Base-by-base conservation (phyloP, 352 stramenopile genomes). In the Lagenidium giganteum region DNA sequence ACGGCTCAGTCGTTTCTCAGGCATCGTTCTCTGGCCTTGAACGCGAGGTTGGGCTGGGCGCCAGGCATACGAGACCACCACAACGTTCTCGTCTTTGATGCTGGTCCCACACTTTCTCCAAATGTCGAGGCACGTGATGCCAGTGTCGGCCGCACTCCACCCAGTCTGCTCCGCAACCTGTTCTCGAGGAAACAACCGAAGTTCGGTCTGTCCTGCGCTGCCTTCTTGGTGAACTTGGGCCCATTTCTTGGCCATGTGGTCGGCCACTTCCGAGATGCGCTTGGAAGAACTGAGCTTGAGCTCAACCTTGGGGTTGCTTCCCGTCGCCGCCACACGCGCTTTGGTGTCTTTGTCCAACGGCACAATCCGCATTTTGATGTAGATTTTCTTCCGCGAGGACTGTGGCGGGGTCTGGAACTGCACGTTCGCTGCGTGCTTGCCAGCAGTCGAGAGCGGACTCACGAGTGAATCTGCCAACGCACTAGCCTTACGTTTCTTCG, bases 341-440 rank as follows among this genome's bases (percentile, higher is more conserved):
- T 79, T 80, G 1, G 79, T 85, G 14, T 69, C 53, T 22, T 68
- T 71, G 41, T 92, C 74, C n/a, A 58, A 65, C 11, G 79, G 79
- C 29, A 88, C 73, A 55, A 92, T 85, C 21, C 79, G 79, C 47
- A 92, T 79, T 53, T 88, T 91, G 53, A 91, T 83, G 42, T 79
- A 83, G 35, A 87, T 69, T 40, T 91, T 91, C 55, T 87, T 87
- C 26, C 60, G 59, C 2, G 60, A 63, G n/a, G 59, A 62, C 36
- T 70, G 70, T 23, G 69, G 67, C 4, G 72, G 70, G 8, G 75
- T 85, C 35, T 81, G 63, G n/a, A 38, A 8, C n/a, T 38, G 12
- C 8, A 16, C 9, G 20, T 16, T 16, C n/a, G 11, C 16, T 9
- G 32, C 20, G 11, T 13, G n/a, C 7, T 17, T 38, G 8, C n/a